phyloP scores from a whole-genome alignment of 2,329 filamentous ascomycete species.

The Aspergillus sp. region DNA sequence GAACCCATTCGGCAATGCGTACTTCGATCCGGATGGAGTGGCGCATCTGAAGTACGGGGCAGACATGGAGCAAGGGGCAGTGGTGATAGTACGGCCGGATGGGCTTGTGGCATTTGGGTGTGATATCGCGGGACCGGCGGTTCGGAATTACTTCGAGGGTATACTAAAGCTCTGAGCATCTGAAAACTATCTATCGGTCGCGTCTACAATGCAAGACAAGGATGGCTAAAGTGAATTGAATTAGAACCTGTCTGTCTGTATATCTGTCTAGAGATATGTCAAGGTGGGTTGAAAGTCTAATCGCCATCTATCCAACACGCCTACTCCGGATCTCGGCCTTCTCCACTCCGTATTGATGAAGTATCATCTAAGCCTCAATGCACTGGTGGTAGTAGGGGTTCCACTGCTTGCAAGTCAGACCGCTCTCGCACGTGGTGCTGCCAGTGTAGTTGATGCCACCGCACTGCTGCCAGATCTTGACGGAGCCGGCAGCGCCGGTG shows the following conservation, averaged over 20 bases:
- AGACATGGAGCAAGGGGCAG: constrained; percentile 2
- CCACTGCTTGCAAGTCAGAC: constrained; percentile 19
- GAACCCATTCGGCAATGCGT: constrained; percentile 1
- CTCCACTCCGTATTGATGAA: neutral
- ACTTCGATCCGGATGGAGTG: constrained; percentile 7
- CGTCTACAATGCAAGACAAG: neutral
- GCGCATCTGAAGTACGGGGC: constrained; percentile 8
- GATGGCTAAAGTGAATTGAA: neutral
- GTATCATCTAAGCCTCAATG: constrained; percentile 7
- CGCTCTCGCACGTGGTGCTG: constrained; percentile 12
- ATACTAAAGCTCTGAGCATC: neutral
- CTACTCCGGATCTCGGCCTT: neutral
- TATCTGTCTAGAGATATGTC: neutral
- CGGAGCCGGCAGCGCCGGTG: constrained; percentile 2
- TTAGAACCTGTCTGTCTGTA: neutral
- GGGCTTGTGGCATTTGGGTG: constrained; percentile 3
- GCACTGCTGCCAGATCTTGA: constrained; percentile 16
- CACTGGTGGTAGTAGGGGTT: constrained; percentile 25
- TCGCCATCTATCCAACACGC: neutral
- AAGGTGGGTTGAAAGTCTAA: neutral
- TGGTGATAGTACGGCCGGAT: constrained; percentile 6
- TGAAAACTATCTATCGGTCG: no score
- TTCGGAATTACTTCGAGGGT: neutral
- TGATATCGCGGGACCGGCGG: neutral
- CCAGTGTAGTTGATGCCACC: constrained; percentile 17